phyloP scores from a whole-genome alignment of 768 basidiomycete genomes.

The Tephrocybe rancida region DNA sequence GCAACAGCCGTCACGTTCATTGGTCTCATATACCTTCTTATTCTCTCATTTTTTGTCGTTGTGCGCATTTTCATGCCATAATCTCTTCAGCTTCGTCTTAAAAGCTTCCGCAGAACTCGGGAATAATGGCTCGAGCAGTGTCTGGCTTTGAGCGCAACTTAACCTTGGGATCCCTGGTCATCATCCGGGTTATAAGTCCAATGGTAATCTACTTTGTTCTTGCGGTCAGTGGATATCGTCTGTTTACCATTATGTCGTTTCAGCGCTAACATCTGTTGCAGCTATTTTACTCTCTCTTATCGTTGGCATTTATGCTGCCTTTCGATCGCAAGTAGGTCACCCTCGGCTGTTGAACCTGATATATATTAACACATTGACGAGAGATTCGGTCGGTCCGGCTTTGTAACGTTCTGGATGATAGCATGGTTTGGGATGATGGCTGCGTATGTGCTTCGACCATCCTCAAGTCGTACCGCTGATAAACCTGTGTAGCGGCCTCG shows the following conservation, averaged over 20 bases:
- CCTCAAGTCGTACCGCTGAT: background rate
- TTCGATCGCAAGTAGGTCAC: slow-evolving; percentile 42
- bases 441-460: slow-evolving; percentile 27
- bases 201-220: slow-evolving; percentile 42
- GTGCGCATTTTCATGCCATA: slow-evolving; percentile 5
- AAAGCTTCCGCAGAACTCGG: slow-evolving; percentile 25
- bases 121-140: slow-evolving; percentile 30
- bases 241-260: background rate
- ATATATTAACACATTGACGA: background rate
- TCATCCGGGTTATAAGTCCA: slow-evolving; percentile 41
- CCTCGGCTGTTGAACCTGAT: background rate
- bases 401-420: slow-evolving; percentile 60
- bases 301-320: slow-evolving; percentile 50
- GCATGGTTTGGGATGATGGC: slow-evolving; percentile 51
- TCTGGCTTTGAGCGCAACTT: slow-evolving; percentile 44
- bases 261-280: slow-evolving; percentile 16
- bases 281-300: slow-evolving; percentile 49
- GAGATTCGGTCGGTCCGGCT: slow-evolving; percentile 43
- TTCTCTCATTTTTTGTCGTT: slow-evolving; percentile 29
- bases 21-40: slow-evolving; percentile 37
- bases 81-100: background rate
- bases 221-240: slow-evolving; percentile 28
- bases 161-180: slow-evolving; percentile 37
- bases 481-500: slow-evolving; percentile 39
- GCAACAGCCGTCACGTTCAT: slow-evolving; percentile 40